Percentiles rank a stretch among this genome's conserved stretches.
Conservation (phyloP, 495 filamentous ascomycete species). For the Aspergillus sclerotioniger region DNA sequence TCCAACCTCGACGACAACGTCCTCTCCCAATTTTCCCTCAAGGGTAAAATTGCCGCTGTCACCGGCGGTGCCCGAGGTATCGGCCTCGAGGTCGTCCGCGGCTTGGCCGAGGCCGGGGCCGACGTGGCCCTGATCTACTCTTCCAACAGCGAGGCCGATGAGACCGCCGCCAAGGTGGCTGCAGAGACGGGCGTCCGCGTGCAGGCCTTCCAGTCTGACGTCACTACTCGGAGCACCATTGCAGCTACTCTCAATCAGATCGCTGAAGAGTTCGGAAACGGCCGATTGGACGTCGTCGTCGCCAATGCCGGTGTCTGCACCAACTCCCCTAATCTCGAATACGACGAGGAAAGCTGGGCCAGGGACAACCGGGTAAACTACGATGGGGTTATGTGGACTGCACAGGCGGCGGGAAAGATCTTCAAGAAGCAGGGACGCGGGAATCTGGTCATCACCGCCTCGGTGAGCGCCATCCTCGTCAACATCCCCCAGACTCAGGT, state of each 20-base stretch:
- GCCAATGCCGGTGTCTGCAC: conserved; percentile 66
- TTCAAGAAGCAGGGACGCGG: conserved; percentile 27
- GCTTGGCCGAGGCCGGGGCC: conserved; percentile 11
- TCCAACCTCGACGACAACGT: conserved; percentile 17
- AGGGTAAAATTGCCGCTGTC: conserved; percentile 5
- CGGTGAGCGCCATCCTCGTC: conserved; percentile 19
- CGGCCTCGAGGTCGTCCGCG: conserved; percentile 2
- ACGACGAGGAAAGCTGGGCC: conserved; percentile 18
- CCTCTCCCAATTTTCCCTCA: conserved; percentile 1
- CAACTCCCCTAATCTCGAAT: conserved; percentile 17
- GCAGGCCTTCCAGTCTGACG: conserved; percentile 1
- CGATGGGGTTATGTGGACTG: conserved; percentile 35
- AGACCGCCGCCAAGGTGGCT: conserved; percentile 2
- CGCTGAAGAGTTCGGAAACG: conserved; percentile 47
- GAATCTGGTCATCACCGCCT: conserved; percentile 23
- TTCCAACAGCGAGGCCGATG: background rate
- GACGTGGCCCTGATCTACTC: conserved; percentile 5
- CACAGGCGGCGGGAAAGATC: conserved; percentile 31
- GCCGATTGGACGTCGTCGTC: conserved; percentile 47
- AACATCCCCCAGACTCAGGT: conserved; percentile 53
- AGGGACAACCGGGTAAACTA: conserved; percentile 31
- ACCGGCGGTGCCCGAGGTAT: conserved; percentile 1
- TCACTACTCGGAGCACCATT: background rate
- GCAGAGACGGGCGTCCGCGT: background rate
- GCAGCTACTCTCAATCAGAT: background rate